Evolutionary conservation across 345 rosid genomes (phyloP).

Genomic region (Gynandropsis gynandra): DNA sequence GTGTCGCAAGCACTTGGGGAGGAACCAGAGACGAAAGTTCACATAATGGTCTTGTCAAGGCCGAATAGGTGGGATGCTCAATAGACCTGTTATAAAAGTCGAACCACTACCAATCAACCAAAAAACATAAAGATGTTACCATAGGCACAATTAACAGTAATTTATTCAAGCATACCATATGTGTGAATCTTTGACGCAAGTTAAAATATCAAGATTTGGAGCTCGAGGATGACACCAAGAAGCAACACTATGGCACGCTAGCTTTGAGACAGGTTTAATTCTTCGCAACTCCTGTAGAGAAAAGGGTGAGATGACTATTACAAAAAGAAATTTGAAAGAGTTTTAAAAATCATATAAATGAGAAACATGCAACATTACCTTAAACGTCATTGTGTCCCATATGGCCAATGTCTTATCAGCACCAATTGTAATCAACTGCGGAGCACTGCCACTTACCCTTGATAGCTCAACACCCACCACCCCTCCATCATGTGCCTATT

Average conservation of each 20-base stretch:
- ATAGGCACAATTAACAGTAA: slow-evolving; percentile 11
- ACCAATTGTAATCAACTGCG: slow-evolving; percentile 92
- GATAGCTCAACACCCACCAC: slow-evolving; percentile 92
- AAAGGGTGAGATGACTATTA: slow-evolving; percentile 16
- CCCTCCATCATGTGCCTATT: slow-evolving; percentile 98
- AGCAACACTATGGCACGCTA: slow-evolving; percentile 95
- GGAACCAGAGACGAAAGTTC: slow-evolving; percentile 92
- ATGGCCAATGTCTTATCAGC: slow-evolving; percentile 96
- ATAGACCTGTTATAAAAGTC: slow-evolving; percentile 74
- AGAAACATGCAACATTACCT: slow-evolving; percentile 41
- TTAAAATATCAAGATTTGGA: slow-evolving; percentile 92
- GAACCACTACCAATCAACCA: slow-evolving; percentile 10
- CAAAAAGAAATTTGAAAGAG: slow-evolving; percentile 6
- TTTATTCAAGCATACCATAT: slow-evolving; percentile 54
- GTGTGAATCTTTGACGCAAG: slow-evolving; percentile 97
- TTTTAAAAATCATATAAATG: slow-evolving; percentile 15
- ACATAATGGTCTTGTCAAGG: slow-evolving; percentile 94
- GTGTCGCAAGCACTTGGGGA: slow-evolving; percentile 77
- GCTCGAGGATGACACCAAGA: slow-evolving; percentile 99
- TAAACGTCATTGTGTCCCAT: slow-evolving; percentile 97
- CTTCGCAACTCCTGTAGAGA: slow-evolving; percentile 76
- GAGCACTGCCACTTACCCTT: slow-evolving; percentile 92
- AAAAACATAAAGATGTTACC: slow-evolving; percentile 16
- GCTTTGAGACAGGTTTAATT: slow-evolving; percentile 91
- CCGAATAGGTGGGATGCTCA: slow-evolving; percentile 97